Conservation (phyloP, 192 early-diverging fungal species). For the Coemansia asiatica region DNA sequence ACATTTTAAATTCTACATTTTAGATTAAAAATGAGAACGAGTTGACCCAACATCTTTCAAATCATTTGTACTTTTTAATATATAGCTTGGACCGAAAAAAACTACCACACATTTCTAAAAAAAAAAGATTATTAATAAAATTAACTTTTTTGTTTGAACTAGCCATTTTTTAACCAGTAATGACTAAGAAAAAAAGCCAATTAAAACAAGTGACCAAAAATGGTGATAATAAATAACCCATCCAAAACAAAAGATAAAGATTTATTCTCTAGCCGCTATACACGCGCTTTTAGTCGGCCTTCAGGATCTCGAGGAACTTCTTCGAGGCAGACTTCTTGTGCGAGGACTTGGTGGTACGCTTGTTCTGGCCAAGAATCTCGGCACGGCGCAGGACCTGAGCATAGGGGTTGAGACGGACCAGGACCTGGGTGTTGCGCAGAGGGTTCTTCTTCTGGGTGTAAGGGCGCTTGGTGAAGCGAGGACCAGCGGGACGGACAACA, state of each 20-base stretch:
- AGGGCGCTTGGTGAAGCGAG: conserved; percentile 81
- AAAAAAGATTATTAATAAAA: neutral
- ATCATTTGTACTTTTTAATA: no score
- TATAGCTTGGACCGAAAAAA: no score
- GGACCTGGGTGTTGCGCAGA: conserved; percentile 84
- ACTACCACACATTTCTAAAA: no score
- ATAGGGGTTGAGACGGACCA: conserved; percentile 96
- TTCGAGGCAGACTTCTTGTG: conserved; percentile 59
- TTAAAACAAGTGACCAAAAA: neutral
- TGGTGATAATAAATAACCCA: neutral
- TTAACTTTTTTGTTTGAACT: neutral
- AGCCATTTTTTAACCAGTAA: neutral
- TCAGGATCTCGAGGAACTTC: conserved; percentile 57
- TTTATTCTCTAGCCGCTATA: conserved; percentile 1
- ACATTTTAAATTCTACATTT: no score
- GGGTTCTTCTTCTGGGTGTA: conserved; percentile 99
- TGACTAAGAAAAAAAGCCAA: neutral
- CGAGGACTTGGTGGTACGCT: conserved; percentile 59
- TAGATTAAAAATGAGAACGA: no score
- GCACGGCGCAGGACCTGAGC: conserved; percentile 82
- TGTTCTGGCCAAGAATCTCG: conserved; percentile 62
- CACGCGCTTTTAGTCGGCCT: conserved; percentile 53
- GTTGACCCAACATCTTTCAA: no score
- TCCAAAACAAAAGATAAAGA: neutral
- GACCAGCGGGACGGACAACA: conserved; percentile 82